Base-by-base conservation (phyloP, 169 alveolate genomes). In the Plasmodium coatneyi region DNA sequence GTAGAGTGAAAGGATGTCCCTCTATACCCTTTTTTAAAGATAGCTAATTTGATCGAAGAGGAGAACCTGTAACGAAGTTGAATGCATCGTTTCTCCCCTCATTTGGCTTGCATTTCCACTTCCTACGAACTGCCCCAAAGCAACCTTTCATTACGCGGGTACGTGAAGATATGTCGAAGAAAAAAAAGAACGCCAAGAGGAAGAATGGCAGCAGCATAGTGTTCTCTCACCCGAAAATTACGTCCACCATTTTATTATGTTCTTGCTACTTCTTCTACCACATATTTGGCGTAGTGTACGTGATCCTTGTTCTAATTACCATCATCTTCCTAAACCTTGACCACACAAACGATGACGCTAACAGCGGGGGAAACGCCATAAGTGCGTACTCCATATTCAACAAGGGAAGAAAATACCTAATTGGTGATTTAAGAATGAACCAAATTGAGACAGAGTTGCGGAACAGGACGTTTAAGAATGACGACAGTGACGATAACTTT, bases 341-440 rank as follows among this genome's bases (percentile, higher is more conserved):
- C 22, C 76, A 66, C 76, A 22, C 41, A 2, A 66, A 5, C 76
- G 25, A 74, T 74, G 80, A 30, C 32, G 41, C 43, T 25, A 49
- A 25, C 34, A 74, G 34, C 5, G 25, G 56, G 34, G 80, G 90
- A 30, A 52, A 30, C n/a, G 14, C 43, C 41, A 25, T 84, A 72
- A 84, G 92, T 32, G 92, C 92, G 1, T 84, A 84, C 30, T 84
- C 92, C 36, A 52, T 84, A 30, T 84, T 84, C 41, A 84, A 84
- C 66, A 84, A 84, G 43, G 92, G 84, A 25, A 84, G 60, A 52
- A 71, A 34, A 74, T 84, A 84, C 60, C 25, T 84, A 43, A 32
- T 84, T 43, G 92, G 92, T 10, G 92, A 84, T 52, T 84, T 84
- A 54, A 46, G 92, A 52, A 84, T 84, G 92, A 84, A 84, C 66